These are phyloP conservation scores for Nepenthes alata DNA, from an alignment of 179 eudicot genomes.

Conservation along the genomic window DNA sequence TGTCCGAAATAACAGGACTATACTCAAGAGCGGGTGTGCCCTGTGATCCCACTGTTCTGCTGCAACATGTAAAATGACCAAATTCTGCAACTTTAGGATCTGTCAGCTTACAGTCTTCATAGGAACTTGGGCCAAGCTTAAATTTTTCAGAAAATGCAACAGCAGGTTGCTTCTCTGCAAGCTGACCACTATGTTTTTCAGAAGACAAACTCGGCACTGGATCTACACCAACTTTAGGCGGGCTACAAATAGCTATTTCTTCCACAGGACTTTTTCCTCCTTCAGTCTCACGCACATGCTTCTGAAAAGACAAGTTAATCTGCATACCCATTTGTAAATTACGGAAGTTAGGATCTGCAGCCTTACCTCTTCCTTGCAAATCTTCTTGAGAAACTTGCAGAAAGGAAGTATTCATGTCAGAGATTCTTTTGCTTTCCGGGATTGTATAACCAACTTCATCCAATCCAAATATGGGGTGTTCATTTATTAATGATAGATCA, in stretches of 20 bases:
- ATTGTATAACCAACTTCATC: too few species aligned
- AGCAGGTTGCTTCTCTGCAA: slow-evolving; percentile 7
- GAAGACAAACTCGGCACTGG: neutral
- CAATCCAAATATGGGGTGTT: too few species aligned
- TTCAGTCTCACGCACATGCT: slow-evolving; percentile 2
- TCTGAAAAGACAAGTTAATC: slow-evolving; percentile 2
- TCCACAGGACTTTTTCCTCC: neutral
- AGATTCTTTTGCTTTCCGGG: neutral
- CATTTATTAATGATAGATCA: too few species aligned
- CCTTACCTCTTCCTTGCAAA: neutral
- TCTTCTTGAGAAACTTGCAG: slow-evolving; percentile 3
- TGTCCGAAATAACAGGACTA: neutral
- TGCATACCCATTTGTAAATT: neutral
- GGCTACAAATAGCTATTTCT: neutral
- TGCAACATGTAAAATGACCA: slow-evolving; percentile 3
- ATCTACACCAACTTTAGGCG: neutral
- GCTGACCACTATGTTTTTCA: neutral
- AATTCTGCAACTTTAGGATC: slow-evolving; percentile 3
- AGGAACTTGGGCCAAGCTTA: slow-evolving; percentile 3
- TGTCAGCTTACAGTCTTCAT: neutral
- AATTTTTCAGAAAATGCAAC: slow-evolving; percentile 4
- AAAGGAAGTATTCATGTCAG: neutral
- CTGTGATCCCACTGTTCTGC: slow-evolving; percentile 3
- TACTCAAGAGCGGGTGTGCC: neutral
- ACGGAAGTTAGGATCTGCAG: neutral